Evolutionary conservation across 2,329 filamentous ascomycete species (phyloP).

Genomic region (Alternaria novae-zelandiae): DNA sequence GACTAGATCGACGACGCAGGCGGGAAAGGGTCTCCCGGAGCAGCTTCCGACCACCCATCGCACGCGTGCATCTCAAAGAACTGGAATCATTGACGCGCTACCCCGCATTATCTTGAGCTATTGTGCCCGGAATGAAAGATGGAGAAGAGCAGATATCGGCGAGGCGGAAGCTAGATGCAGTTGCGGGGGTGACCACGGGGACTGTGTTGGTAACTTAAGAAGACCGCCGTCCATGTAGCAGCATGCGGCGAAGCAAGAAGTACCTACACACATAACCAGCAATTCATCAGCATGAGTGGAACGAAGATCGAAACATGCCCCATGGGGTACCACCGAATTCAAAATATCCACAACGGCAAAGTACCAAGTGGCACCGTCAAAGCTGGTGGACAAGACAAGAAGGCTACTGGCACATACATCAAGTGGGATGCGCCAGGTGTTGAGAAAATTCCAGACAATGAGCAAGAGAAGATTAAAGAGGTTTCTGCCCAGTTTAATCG

Average conservation of each 20-base stretch:
- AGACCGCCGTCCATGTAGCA: not conserved
- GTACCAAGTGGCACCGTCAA: constrained; percentile 32
- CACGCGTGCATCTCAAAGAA: constrained; percentile 5
- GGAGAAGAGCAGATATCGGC: constrained; percentile 5
- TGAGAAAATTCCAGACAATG: constrained; percentile 48
- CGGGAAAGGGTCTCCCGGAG: constrained; percentile 4
- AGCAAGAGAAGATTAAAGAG: constrained; percentile 54
- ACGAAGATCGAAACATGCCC: constrained; percentile 25
- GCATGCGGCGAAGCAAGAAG: no score
- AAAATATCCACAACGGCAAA: constrained; percentile 37
- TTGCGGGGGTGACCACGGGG: not conserved
- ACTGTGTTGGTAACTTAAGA: not conserved
- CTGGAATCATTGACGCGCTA: constrained; percentile 16
- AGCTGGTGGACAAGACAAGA: constrained; percentile 31
- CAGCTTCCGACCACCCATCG: constrained; percentile 6
- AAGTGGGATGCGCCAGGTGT: constrained; percentile 52
- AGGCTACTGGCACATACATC: constrained; percentile 47
- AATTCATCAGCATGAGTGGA: constrained; percentile 15
- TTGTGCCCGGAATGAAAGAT: not conserved
- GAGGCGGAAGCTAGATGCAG: constrained; percentile 13
- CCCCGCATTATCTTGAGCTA: constrained; percentile 16
- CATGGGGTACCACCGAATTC: constrained; percentile 29
- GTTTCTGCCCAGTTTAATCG: constrained; percentile 56
- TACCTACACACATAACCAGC: no score
- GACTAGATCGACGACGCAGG: constrained; percentile 1